These are phyloP conservation scores for Zoysia matrella DNA, from an alignment of 202 grass and related monocot species.

Conservation along the genomic window DNA sequence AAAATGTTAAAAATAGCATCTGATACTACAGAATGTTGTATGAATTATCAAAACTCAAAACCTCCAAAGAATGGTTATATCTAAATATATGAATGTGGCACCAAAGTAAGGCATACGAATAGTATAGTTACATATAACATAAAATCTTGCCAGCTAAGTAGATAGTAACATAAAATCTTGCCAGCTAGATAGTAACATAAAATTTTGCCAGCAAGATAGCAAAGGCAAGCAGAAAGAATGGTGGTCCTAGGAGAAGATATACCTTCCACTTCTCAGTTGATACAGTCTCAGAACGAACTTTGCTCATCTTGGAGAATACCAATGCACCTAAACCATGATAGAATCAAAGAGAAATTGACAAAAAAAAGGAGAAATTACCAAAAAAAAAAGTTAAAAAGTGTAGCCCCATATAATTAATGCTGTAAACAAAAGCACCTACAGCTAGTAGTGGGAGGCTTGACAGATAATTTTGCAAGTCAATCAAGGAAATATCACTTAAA, in stretches of 20 bases:
- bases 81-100: background rate
- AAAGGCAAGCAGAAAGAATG: constrained; percentile 24
- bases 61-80: background rate
- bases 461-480: constrained; percentile 20
- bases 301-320: constrained; percentile 97
- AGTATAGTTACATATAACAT: background rate
- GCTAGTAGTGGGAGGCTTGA: constrained; percentile 2
- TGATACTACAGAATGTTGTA: background rate
- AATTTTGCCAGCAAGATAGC: background rate
- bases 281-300: constrained; percentile 94
- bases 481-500: constrained; percentile 18
- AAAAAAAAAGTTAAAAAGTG: background rate
- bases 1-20: background rate
- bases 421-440: constrained; percentile 29
- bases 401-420: constrained; percentile 1
- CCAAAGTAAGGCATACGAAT: too few relatives aligned
- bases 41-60: constrained; percentile 22
- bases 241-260: constrained; percentile 37
- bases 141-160: background rate
- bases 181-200: too few relatives aligned
- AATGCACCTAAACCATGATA: constrained; percentile 65
- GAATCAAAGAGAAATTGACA: constrained; percentile 29
- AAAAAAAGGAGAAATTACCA: too few relatives aligned
- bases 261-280: constrained; percentile 98
- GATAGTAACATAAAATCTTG: too few relatives aligned